Conservation (phyloP, 148 eudicot species). For the Rhododendron griersonianum region DNA sequence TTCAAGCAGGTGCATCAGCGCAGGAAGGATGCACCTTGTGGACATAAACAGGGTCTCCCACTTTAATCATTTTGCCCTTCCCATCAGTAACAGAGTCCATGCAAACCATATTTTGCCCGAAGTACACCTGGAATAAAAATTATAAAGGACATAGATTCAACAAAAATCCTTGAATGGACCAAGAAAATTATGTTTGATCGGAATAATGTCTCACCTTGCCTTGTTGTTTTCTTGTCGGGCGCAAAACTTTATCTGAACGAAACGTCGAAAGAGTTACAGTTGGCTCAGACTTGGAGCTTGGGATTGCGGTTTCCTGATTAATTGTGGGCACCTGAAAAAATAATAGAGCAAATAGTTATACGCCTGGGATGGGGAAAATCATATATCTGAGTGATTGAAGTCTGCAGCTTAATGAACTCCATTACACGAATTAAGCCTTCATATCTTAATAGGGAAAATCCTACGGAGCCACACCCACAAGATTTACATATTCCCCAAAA, state of each 20-base stretch:
- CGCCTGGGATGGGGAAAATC: neutral
- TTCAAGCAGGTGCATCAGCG: conserved; percentile 69
- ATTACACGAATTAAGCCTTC: neutral
- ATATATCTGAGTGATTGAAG: no score
- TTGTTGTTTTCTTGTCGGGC: conserved; percentile 54
- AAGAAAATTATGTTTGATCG: neutral
- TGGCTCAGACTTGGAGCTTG: conserved; percentile 46
- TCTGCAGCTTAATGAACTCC: neutral
- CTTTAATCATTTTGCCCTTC: conserved; percentile 40
- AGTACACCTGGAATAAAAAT: conserved; percentile 44
- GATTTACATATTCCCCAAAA: neutral
- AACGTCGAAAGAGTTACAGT: conserved; percentile 44
- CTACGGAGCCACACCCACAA: neutral
- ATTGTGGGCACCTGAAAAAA: conserved; percentile 63
- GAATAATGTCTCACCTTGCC: conserved; percentile 43
- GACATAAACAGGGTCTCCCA: conserved; percentile 73
- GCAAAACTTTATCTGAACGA: conserved; percentile 68
- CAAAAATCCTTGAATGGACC: neutral
- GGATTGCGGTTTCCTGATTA: conserved; percentile 63
- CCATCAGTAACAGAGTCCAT: conserved; percentile 42
- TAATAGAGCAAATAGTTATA: neutral
- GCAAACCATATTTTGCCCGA: conserved; percentile 83
- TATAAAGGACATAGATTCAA: neutral
- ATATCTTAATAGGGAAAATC: neutral
- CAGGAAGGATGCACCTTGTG: conserved; percentile 40